Conservation (phyloP, 2,329 filamentous ascomycete species). For the Torrubiellomyces zombiae region DNA sequence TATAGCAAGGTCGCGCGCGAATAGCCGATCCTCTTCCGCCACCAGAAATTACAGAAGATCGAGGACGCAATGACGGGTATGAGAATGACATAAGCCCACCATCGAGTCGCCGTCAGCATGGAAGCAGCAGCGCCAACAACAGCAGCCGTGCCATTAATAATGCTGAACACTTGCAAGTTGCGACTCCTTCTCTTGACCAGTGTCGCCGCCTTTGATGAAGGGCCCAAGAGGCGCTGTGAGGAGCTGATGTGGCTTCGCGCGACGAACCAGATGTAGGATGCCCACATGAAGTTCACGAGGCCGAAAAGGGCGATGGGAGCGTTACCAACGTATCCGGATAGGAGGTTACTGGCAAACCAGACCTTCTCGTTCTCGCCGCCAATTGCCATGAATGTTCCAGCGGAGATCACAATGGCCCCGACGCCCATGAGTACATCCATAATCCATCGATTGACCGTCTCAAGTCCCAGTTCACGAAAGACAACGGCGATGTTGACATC, state of each 20-base stretch:
- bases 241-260: slow-evolving; percentile 20
- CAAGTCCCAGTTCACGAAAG: slow-evolving; percentile 30
- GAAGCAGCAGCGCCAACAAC: slow-evolving; percentile 30
- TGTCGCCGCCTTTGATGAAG: slow-evolving; percentile 8
- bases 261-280: slow-evolving; percentile 21
- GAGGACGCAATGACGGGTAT: slow-evolving; percentile 30
- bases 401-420: slow-evolving; percentile 30
- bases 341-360: slow-evolving; percentile 30
- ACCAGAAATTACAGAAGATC: slow-evolving; percentile 30
- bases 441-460: slow-evolving; percentile 29
- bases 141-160: slow-evolving; percentile 26
- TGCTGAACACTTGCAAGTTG: slow-evolving; percentile 26
- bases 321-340: slow-evolving; percentile 40
- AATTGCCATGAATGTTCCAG: slow-evolving; percentile 37
- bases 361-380: slow-evolving; percentile 25
- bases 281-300: slow-evolving; percentile 31
- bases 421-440: slow-evolving; percentile 35
- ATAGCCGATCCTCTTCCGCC: slow-evolving; percentile 29
- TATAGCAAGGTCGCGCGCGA: slow-evolving; percentile 4
- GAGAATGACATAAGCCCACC: slow-evolving; percentile 36
- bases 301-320: slow-evolving; percentile 30
- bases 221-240: slow-evolving; percentile 10
- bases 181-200: slow-evolving; percentile 20
- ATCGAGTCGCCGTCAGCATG: slow-evolving; percentile 30
- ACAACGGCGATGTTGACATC: slow-evolving; percentile 26